Conservation (phyloP, 352 stramenopile species). For the Globisporangium apiculatum region DNA sequence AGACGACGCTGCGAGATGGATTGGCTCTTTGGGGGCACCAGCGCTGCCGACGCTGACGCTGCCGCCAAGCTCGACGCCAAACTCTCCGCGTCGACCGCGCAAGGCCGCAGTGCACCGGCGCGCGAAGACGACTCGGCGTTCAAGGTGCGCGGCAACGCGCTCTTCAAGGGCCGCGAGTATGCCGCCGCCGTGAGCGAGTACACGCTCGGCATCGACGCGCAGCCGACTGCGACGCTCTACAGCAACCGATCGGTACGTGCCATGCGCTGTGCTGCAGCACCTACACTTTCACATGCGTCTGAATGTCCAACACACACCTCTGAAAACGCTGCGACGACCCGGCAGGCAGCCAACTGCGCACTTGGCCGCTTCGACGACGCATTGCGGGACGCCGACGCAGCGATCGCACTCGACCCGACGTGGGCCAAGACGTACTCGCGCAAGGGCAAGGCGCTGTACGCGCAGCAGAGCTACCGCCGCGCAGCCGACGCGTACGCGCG, state of each 20-base stretch:
- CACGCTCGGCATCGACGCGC: constrained; percentile 40
- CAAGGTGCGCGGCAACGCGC: constrained; percentile 61
- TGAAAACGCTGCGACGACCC: neutral
- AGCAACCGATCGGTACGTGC: constrained; percentile 61
- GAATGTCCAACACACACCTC: neutral
- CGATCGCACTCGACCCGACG: constrained; percentile 51
- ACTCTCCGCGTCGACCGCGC: constrained; percentile 44
- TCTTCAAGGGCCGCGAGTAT: constrained; percentile 55
- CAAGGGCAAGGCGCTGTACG: constrained; percentile 79
- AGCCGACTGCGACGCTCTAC: constrained; percentile 57
- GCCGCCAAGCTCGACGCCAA: constrained; percentile 30
- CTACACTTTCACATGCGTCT: too few species aligned
- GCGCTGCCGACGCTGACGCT: constrained; percentile 2
- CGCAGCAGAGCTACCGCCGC: constrained; percentile 46
- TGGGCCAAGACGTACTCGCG: constrained; percentile 74
- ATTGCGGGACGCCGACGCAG: constrained; percentile 44
- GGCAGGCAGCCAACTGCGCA: constrained; percentile 52
- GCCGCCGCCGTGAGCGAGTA: constrained; percentile 51
- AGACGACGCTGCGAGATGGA: constrained; percentile 28
- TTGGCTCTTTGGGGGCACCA: constrained; percentile 43
- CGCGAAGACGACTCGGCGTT: constrained; percentile 56
- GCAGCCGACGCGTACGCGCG: constrained; percentile 68
- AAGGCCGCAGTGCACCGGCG: constrained; percentile 58
- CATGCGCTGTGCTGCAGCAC: neutral
- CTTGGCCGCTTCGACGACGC: constrained; percentile 44